Evolutionary conservation across 306 rosid genomes (phyloP).

Genomic region (Pyrus pyrifolia): DNA sequence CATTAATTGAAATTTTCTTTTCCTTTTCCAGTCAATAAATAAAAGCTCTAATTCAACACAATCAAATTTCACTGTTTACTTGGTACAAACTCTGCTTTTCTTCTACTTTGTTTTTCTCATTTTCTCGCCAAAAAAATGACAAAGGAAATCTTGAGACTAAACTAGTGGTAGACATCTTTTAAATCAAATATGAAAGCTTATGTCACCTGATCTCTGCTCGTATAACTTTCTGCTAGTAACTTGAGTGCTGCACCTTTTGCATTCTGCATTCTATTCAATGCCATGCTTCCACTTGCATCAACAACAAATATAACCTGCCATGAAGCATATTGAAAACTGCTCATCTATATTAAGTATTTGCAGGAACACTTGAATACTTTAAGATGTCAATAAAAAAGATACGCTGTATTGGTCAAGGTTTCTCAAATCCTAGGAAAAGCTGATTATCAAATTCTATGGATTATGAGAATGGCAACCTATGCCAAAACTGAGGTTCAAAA

Average conservation of each 20-base stretch:
- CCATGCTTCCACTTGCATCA: constrained; percentile 99
- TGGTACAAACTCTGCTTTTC: neutral
- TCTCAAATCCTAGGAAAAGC: neutral
- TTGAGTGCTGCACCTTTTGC: constrained; percentile 99
- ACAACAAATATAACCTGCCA: constrained; percentile 90
- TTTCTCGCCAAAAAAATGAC: neutral
- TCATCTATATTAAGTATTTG: neutral
- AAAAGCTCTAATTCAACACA: neutral
- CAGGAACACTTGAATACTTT: neutral
- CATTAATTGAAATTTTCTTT: too few relatives aligned
- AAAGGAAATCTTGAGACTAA: neutral
- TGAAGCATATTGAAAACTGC: constrained; percentile 2
- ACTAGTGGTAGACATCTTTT: neutral
- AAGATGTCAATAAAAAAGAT: neutral
- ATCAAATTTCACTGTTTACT: neutral
- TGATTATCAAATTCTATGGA: neutral
- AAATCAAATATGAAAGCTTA: constrained; percentile 1
- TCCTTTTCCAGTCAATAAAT: neutral
- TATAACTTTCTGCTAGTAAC: constrained; percentile 93
- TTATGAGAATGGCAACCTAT: neutral
- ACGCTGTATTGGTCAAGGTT: neutral
- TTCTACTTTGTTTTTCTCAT: neutral
- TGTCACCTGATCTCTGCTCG: constrained; percentile 95
- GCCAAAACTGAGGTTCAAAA: neutral
- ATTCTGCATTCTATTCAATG: constrained; percentile 95